Percentiles rank a stretch among this genome's conserved stretches.
Conservation (phyloP, 768 basidiomycete genomes). For the Suillus luteus region DNA sequence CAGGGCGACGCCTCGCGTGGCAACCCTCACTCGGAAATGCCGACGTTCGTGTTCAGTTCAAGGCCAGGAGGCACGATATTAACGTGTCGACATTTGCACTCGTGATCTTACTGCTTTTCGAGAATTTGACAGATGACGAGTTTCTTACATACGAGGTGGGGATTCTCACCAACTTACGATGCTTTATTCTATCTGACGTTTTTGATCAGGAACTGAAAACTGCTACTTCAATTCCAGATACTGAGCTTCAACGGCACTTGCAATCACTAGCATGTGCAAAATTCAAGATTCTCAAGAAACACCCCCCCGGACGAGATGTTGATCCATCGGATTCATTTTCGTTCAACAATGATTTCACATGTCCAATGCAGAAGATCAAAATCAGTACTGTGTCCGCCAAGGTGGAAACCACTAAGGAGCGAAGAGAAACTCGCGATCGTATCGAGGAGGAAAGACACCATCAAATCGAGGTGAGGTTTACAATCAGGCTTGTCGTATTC, state of each 20-base stretch:
- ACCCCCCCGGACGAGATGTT: conserved; percentile 86
- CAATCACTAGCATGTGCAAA: conserved; percentile 97
- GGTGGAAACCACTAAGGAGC: conserved; percentile 84
- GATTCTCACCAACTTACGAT: conserved; percentile 6
- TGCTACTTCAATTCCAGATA: conserved; percentile 71
- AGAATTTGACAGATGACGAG: conserved; percentile 65
- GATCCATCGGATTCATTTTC: conserved; percentile 77
- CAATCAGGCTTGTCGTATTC: background rate
- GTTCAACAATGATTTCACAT: conserved; percentile 83
- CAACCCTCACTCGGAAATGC: conserved; percentile 88
- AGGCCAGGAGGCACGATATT: conserved; percentile 77
- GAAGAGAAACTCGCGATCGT: conserved; percentile 85
- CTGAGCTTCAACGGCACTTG: conserved; percentile 86
- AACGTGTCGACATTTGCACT: conserved; percentile 91
- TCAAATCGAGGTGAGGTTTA: conserved; percentile 75
- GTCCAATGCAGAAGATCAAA: conserved; percentile 87
- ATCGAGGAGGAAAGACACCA: conserved; percentile 91
- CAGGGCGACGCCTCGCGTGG: conserved; percentile 90
- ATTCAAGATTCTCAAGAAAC: conserved; percentile 89
- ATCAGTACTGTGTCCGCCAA: conserved; percentile 87
- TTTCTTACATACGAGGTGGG: conserved; percentile 76
- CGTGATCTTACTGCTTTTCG: conserved; percentile 87
- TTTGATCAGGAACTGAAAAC: conserved; percentile 76
- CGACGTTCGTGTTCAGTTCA: conserved; percentile 85
- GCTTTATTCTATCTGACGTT: background rate